A percentile compares a stretch with the other conserved stretches of the same genome.
phyloP scores from a whole-genome alignment of 192 early-diverging fungal species.

The Coemansia sp. region DNA sequence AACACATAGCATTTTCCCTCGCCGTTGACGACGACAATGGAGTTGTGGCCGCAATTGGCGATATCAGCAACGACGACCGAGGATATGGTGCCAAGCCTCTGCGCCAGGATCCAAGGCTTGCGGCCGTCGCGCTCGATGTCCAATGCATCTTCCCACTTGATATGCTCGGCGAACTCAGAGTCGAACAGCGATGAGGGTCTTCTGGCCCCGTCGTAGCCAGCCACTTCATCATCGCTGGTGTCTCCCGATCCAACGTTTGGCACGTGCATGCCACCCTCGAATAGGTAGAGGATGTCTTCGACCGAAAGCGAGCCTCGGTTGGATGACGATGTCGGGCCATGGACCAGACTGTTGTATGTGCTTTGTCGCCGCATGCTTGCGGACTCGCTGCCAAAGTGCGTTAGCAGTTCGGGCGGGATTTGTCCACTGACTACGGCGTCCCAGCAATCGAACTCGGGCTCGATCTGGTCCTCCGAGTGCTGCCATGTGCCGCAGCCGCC shows the following conservation, averaged over 20 bases:
- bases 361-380: constrained; percentile 29
- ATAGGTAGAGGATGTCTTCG: constrained; percentile 46
- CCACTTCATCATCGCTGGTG: constrained; percentile 35
- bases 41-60: constrained; percentile 50
- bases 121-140: constrained; percentile 57
- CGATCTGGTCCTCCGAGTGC: constrained; percentile 47
- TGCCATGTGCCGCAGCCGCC: constrained; percentile 54
- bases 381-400: not conserved
- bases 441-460: constrained; percentile 58
- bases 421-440: constrained; percentile 48
- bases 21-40: constrained; percentile 51
- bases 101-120: constrained; percentile 56
- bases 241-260: constrained; percentile 17
- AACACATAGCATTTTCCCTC: constrained; percentile 57
- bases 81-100: constrained; percentile 53
- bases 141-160: constrained; percentile 54
- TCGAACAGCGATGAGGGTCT: constrained; percentile 16
- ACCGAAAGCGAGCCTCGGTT: constrained; percentile 44
- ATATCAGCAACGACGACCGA: constrained; percentile 53
- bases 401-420: constrained; percentile 14
- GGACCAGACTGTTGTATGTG: constrained; percentile 29
- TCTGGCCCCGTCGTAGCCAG: not conserved
- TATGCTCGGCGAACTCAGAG: constrained; percentile 24
- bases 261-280: constrained; percentile 18
- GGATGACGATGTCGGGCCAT: constrained; percentile 14